Evolutionary conservation across 495 filamentous ascomycete genomes (phyloP), one percentile per base, ranked within the genome.

Genomic region (Cercophora newfieldiana): DNA sequence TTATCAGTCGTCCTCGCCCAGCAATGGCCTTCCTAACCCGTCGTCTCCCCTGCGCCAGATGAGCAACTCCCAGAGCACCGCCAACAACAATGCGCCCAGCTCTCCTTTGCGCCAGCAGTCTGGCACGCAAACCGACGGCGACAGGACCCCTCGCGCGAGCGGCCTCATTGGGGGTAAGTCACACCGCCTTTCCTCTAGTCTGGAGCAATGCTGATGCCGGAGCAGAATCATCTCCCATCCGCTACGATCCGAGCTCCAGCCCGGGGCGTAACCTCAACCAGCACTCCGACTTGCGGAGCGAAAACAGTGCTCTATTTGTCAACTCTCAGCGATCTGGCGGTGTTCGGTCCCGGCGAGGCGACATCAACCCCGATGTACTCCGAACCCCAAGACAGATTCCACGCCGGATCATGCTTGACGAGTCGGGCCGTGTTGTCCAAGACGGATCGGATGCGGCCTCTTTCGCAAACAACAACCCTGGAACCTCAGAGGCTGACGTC

Each of bases 401-500:
- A 21, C 85, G 88, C 58, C 88, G 90, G 51, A 81, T 97, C 33
- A 90, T 94, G 71, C 88, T 96, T 29, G 91, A 94, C 72, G 89
- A 93, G 71, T 85, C 89, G 71, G 93, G 93, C 54, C 84, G 90
- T 65, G 87, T 92, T 16, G 82, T 92, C 10, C 77, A 81, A 33
- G 82, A 84, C 55, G 78, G 82, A 28, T 78, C 79, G 22, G 92
- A 96, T 75, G 89, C 92, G 3, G 82, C 84, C 26, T 93, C 94
- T 0, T 97, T 96, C 75, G 91, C 92, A 0, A 95, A 96, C 72
- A 75, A 91, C 64, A 88, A 97, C 70, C 92, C 92, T 1, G 88
- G 87, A 61, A 98, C 96, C 12, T 96, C 93, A 1, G 95, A 99
- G 74, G 93, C 93, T 0, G 90, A 97, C 72, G 89, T 86, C 1